A percentile compares a stretch with the other conserved stretches of the same genome.
These are phyloP conservation scores for Apiosordaria backusii DNA, from an alignment of 495 filamentous ascomycete species.

Conservation along the genomic window DNA sequence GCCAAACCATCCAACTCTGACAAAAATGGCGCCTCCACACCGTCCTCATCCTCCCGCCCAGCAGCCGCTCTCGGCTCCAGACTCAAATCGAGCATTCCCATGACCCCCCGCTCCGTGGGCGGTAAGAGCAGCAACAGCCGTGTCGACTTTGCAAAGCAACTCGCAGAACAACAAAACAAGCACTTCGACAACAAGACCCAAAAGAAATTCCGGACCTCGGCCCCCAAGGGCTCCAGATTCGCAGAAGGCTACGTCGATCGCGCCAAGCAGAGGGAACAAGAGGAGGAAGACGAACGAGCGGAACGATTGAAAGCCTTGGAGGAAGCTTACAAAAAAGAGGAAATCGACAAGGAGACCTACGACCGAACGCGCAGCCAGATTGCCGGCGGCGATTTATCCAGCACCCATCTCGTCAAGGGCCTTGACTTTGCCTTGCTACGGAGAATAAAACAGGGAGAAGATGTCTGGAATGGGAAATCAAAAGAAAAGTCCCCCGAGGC, in stretches of 20 bases:
- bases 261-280: slow-evolving; percentile 51
- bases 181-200: slow-evolving; percentile 44
- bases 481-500: slow-evolving; percentile 24
- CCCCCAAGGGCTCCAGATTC: slow-evolving; percentile 79
- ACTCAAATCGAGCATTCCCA: slow-evolving; percentile 73
- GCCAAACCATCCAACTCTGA: slow-evolving; percentile 32
- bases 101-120: slow-evolving; percentile 76
- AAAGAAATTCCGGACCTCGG: slow-evolving; percentile 72
- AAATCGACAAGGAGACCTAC: slow-evolving; percentile 74
- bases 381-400: slow-evolving; percentile 73
- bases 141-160: slow-evolving; percentile 77
- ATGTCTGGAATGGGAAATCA: slow-evolving; percentile 51
- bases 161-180: slow-evolving; percentile 66
- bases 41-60: slow-evolving; percentile 28
- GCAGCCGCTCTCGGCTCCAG: slow-evolving; percentile 56
- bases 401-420: slow-evolving; percentile 87
- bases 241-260: slow-evolving; percentile 82
- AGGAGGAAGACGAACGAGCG: slow-evolving; percentile 62
- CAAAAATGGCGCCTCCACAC: slow-evolving; percentile 38
- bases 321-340: slow-evolving; percentile 73
- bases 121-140: slow-evolving; percentile 30
- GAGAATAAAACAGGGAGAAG: slow-evolving; percentile 68
- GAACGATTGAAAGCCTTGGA: slow-evolving; percentile 71
- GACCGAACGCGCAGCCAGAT: slow-evolving; percentile 69
- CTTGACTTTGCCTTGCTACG: slow-evolving; percentile 80